Percentiles rank a stretch among this genome's conserved stretches.
phyloP scores from a whole-genome alignment of 2,329 filamentous ascomycete species.

The Domatiomyces globalis region DNA sequence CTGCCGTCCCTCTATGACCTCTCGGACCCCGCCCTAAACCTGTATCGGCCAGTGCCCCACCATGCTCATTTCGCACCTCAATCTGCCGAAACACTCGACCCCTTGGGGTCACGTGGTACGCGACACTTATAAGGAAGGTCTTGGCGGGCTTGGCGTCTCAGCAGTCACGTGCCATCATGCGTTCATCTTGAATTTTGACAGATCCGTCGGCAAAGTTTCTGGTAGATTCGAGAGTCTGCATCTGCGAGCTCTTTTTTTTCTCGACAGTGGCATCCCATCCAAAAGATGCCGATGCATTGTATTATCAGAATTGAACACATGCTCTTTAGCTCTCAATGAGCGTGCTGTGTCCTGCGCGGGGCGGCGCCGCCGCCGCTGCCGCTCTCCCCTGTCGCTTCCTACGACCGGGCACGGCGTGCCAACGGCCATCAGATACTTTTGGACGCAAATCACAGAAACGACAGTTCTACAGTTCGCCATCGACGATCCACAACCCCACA shows the following conservation, averaged over 20 bases:
- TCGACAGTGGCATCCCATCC: background rate
- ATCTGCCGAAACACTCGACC: no score
- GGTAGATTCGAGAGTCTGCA: background rate
- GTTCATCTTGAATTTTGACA: no score
- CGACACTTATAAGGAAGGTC: no score
- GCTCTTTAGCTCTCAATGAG: background rate
- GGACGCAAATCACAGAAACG: conserved; percentile 24
- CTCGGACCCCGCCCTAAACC: no score
- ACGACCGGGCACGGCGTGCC: conserved; percentile 26
- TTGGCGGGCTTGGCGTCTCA: no score
- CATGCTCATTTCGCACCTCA: no score
- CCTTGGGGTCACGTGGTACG: no score
- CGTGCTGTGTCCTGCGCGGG: background rate
- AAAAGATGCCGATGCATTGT: background rate
- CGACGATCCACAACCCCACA: background rate
- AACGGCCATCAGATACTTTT: conserved; percentile 22
- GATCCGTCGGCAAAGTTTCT: background rate
- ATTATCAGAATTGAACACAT: background rate
- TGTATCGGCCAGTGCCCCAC: no score
- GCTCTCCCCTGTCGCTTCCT: conserved; percentile 29
- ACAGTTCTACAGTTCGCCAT: conserved; percentile 22
- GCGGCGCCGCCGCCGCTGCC: conserved; percentile 24
- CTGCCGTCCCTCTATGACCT: no score
- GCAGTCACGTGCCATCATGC: no score
- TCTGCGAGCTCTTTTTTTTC: background rate